Conservation (phyloP, 495 filamentous ascomycete genomes). For the Penicillium crystallinum region DNA sequence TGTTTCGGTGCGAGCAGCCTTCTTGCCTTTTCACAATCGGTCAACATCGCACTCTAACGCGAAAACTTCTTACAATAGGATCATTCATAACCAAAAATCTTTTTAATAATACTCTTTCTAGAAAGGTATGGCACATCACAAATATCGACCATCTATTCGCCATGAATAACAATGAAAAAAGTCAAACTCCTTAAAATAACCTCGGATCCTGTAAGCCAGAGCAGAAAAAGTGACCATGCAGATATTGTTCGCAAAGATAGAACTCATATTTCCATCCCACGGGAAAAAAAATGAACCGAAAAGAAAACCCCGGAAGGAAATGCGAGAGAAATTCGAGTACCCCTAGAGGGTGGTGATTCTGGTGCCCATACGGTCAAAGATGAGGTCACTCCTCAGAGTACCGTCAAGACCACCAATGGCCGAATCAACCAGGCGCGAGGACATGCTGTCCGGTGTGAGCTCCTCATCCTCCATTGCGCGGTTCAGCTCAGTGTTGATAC, state of each 20-base stretch:
- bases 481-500: constrained; percentile 42
- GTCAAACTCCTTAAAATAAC: constrained; percentile 11
- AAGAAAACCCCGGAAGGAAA: not conserved
- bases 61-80: no score
- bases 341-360: constrained; percentile 30
- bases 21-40: no score
- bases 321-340: not conserved
- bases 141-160: constrained; percentile 8
- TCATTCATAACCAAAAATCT: not conserved
- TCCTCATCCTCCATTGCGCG: constrained; percentile 46
- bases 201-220: constrained; percentile 3
- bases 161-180: constrained; percentile 3
- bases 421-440: constrained; percentile 55
- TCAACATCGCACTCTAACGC: no score
- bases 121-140: not conserved
- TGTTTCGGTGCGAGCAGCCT: no score
- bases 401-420: constrained; percentile 42
- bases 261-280: constrained; percentile 6
- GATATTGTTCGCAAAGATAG: constrained; percentile 2
- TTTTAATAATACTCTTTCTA: not conserved
- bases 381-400: constrained; percentile 35
- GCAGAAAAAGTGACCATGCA: constrained; percentile 14
- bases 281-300: constrained; percentile 1
- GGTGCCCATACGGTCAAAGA: constrained; percentile 41
- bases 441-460: constrained; percentile 64